These are phyloP conservation scores for Rhodotorula sp. DNA, from an alignment of 1,284 basidiomycete species.

Conservation along the genomic window DNA sequence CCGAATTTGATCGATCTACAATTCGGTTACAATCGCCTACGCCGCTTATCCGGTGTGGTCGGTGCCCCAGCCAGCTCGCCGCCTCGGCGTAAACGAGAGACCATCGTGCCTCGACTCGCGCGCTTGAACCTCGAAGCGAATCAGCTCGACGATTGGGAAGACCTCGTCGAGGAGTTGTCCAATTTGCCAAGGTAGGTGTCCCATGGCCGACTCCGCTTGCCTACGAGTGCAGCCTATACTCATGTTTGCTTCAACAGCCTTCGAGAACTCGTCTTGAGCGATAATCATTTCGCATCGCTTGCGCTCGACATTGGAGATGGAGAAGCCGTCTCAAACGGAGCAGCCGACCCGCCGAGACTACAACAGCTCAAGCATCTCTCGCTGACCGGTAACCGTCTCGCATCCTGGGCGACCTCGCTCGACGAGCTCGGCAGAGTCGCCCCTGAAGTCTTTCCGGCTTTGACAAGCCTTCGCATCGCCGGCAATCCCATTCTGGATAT, in stretches of 20 bases:
- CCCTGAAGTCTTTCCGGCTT: constrained; percentile 50
- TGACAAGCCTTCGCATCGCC: constrained; percentile 61
- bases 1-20: constrained; percentile 65
- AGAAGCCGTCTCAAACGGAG: background rate
- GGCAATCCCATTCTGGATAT: constrained; percentile 60
- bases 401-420: constrained; percentile 62
- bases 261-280: constrained; percentile 65
- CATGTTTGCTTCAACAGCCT: constrained; percentile 52
- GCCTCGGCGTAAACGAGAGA: background rate
- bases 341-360: constrained; percentile 37
- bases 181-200: constrained; percentile 8
- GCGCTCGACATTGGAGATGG: background rate
- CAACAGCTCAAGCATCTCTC: constrained; percentile 59
- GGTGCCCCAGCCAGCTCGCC: too few relatives aligned
- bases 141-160: constrained; percentile 11
- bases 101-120: constrained; percentile 50
- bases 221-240: background rate
- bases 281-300: constrained; percentile 54
- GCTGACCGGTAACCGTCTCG: constrained; percentile 63
- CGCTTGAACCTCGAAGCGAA: constrained; percentile 35
- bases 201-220: too few relatives aligned
- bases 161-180: constrained; percentile 1
- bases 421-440: constrained; percentile 68
- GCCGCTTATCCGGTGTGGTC: background rate
- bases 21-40: constrained; percentile 70